Evolutionary conservation across 2,329 filamentous ascomycete species (phyloP).

Genomic region (Ceratocystis alfenasii): DNA sequence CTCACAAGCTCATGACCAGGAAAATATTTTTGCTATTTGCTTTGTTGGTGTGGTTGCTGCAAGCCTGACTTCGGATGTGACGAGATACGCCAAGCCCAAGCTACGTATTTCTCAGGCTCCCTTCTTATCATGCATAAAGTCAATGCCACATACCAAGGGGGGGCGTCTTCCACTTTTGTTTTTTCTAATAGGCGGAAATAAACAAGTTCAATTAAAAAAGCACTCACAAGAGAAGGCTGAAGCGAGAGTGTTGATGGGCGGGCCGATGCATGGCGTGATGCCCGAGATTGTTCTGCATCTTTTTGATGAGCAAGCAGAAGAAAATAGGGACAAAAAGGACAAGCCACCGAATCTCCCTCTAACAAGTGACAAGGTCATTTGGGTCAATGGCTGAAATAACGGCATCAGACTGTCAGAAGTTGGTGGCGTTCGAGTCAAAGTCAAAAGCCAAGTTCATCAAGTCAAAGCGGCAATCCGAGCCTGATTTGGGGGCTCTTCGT

Average conservation of each 20-base stretch:
- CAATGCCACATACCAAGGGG: neutral
- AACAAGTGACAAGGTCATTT: neutral
- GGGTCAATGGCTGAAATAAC: neutral
- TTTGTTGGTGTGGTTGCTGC: neutral
- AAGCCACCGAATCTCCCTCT: neutral
- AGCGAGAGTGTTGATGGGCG: slow-evolving; percentile 7
- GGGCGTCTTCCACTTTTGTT: neutral
- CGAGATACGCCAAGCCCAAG: neutral
- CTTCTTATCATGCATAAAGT: slow-evolving; percentile 4
- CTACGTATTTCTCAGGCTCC: neutral
- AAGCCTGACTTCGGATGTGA: slow-evolving; percentile 5
- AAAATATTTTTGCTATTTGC: neutral
- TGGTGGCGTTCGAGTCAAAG: slow-evolving; percentile 8
- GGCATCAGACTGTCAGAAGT: neutral
- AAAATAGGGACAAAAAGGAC: neutral
- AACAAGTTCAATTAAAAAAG: neutral
- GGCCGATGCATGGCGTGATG: slow-evolving; percentile 5
- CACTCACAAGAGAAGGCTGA: neutral
- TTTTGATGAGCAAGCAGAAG: neutral
- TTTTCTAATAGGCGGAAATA: neutral
- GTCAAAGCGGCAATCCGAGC: neutral
- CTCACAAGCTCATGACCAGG: neutral
- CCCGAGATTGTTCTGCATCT: neutral
- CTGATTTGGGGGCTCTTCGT: neutral
- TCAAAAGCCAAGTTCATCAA: neutral